Percentiles rank a stretch among this genome's conserved stretches.
Conservation (phyloP, 192 early-diverging fungal genomes). For the Backusella australiensis region DNA sequence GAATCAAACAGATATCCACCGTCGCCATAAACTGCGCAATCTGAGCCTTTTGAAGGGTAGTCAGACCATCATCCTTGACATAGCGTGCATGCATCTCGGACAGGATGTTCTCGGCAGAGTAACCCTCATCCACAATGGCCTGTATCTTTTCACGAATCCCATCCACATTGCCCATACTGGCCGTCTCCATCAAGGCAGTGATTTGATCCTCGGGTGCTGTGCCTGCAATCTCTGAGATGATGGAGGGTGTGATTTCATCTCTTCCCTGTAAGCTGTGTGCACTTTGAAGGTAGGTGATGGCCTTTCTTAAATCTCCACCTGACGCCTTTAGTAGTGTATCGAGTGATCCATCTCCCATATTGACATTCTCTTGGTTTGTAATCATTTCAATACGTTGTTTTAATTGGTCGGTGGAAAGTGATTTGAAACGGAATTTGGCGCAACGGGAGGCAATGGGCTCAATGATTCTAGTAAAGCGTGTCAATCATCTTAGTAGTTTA, state of each 20-base stretch:
- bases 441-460: constrained; percentile 93
- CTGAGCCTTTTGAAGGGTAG: constrained; percentile 69
- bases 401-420: constrained; percentile 63
- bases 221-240: constrained; percentile 80
- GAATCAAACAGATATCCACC: constrained; percentile 71
- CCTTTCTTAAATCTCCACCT: constrained; percentile 89
- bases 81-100: constrained; percentile 58
- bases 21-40: constrained; percentile 64
- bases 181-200: constrained; percentile 50
- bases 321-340: constrained; percentile 67
- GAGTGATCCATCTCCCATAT: constrained; percentile 54
- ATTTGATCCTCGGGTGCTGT: constrained; percentile 67
- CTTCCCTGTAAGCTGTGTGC: constrained; percentile 60
- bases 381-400: constrained; percentile 65
- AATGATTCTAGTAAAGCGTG: constrained; percentile 64
- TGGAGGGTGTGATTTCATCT: constrained; percentile 45
- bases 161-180: constrained; percentile 48
- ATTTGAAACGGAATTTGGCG: constrained; percentile 94
- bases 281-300: constrained; percentile 91
- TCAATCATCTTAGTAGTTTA: no score
- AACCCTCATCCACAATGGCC: constrained; percentile 66
- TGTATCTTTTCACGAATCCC: constrained; percentile 53
- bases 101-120: constrained; percentile 72
- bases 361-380: constrained; percentile 62
- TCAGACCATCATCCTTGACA: constrained; percentile 58